These are phyloP conservation scores for Wickerhamiella kazuoi DNA, from an alignment of 805 yeast species.

Conservation along the genomic window DNA sequence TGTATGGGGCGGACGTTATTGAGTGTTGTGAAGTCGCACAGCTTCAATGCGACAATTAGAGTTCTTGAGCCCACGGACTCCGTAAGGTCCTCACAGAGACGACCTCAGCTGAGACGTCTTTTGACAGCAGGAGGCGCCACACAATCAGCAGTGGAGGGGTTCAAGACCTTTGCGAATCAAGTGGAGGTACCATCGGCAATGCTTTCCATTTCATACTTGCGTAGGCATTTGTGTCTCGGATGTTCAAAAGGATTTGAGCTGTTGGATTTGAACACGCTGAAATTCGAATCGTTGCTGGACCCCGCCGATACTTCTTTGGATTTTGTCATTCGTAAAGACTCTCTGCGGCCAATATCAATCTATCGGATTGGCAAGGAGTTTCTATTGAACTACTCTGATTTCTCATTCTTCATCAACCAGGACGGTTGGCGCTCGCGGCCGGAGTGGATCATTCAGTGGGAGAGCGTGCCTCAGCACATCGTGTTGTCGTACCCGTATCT, in stretches of 20 bases:
- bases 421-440: slow-evolving; percentile 95
- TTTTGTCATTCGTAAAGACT: slow-evolving; percentile 71
- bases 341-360: slow-evolving; percentile 75
- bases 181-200: slow-evolving; percentile 77
- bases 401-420: slow-evolving; percentile 82
- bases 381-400: slow-evolving; percentile 74
- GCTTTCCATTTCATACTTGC: slow-evolving; percentile 74
- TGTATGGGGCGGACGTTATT: slow-evolving; percentile 78
- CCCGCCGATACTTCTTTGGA: slow-evolving; percentile 98
- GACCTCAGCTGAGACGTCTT: slow-evolving; percentile 25
- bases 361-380: slow-evolving; percentile 82
- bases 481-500: slow-evolving; percentile 90
- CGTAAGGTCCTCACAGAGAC: slow-evolving; percentile 17
- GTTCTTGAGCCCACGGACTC: slow-evolving; percentile 86
- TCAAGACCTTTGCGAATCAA: slow-evolving; percentile 51
- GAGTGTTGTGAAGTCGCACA: slow-evolving; percentile 73
- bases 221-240: slow-evolving; percentile 80
- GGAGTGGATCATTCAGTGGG: slow-evolving; percentile 93
- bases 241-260: slow-evolving; percentile 95
- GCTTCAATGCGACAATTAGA: slow-evolving; percentile 54
- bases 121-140: slow-evolving; percentile 23
- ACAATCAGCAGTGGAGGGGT: slow-evolving; percentile 41
- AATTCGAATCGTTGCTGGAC: slow-evolving; percentile 76
- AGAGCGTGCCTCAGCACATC: slow-evolving; percentile 82
- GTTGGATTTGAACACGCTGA: slow-evolving; percentile 66